Evolutionary conservation across 371 early-diverging fungal genomes (phyloP).

Genomic region (Mucor piriformis): DNA sequence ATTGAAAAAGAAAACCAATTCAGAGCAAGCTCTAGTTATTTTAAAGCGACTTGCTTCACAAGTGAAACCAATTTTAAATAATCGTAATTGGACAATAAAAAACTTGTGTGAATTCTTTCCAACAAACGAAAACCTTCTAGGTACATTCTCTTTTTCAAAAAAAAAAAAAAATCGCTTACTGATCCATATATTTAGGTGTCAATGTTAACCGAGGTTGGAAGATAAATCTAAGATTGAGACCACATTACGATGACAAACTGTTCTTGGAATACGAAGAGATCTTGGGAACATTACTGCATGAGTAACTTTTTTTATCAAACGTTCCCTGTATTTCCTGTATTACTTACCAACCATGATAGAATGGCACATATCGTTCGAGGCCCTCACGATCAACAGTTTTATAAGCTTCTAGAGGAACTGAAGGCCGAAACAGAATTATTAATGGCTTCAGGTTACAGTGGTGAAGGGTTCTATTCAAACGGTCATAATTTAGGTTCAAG

Average conservation of each 20-base stretch:
- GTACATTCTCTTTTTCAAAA: slow-evolving; percentile 16
- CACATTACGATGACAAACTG: slow-evolving; percentile 39
- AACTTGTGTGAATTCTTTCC: slow-evolving; percentile 66
- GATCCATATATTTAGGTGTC: slow-evolving; percentile 37
- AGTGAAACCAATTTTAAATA: slow-evolving; percentile 66
- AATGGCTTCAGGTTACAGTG: slow-evolving; percentile 47
- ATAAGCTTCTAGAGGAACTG: slow-evolving; percentile 57
- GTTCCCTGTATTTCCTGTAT: background rate
- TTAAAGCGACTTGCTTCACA: slow-evolving; percentile 38
- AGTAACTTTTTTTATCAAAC: slow-evolving; percentile 31
- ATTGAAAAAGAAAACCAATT: slow-evolving; percentile 22
- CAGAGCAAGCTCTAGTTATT: slow-evolving; percentile 34
- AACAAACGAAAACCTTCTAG: slow-evolving; percentile 49
- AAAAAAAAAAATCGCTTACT: background rate
- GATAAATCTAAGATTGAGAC: slow-evolving; percentile 63
- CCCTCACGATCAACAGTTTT: slow-evolving; percentile 70
- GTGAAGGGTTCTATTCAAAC: slow-evolving; percentile 54
- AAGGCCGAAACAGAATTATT: slow-evolving; percentile 56
- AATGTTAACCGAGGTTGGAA: slow-evolving; percentile 63
- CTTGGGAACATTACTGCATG: slow-evolving; percentile 72
- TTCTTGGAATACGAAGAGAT: slow-evolving; percentile 62
- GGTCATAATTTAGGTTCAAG: slow-evolving; percentile 41
- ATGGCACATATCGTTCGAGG: slow-evolving; percentile 63
- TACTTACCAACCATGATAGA: slow-evolving; percentile 26
- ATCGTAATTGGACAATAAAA: slow-evolving; percentile 57